phyloP scores from a whole-genome alignment of 2,329 filamentous ascomycete species.

The Apiospora sp. region DNA sequence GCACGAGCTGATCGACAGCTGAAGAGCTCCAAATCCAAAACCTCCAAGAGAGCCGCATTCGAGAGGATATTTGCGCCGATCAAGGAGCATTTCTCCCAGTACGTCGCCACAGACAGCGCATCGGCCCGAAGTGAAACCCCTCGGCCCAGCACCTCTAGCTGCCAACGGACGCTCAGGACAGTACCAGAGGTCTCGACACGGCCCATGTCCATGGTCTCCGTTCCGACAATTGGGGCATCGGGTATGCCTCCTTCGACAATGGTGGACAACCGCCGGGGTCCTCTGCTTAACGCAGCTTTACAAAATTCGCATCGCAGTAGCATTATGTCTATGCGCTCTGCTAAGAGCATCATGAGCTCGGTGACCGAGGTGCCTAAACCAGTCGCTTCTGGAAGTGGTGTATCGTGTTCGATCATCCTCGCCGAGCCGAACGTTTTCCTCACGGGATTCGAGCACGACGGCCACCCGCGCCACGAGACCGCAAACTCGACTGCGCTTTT shows the following conservation, averaged over 20 bases:
- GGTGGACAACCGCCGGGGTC: conserved; percentile 41
- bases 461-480: conserved; percentile 60
- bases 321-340: conserved; percentile 58
- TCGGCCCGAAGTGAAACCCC: conserved; percentile 27
- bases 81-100: conserved; percentile 38
- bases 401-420: conserved; percentile 76
- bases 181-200: conserved; percentile 23
- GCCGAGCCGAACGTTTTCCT: conserved; percentile 84
- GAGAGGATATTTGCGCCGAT: conserved; percentile 44
- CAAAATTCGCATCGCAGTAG: conserved; percentile 54
- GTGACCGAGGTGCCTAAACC: conserved; percentile 73
- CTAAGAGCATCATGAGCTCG: conserved; percentile 60
- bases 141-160: conserved; percentile 28
- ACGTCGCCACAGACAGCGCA: conserved; percentile 32
- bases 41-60: conserved; percentile 42
- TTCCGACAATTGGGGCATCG: conserved; percentile 34
- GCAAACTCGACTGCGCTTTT: conserved; percentile 79
- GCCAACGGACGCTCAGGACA: not conserved
- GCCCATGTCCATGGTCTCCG: conserved; percentile 38
- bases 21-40: not conserved
- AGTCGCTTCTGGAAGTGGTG: conserved; percentile 78
- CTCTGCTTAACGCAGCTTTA: conserved; percentile 35
- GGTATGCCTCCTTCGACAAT: conserved; percentile 37
- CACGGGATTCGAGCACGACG: conserved; percentile 78
- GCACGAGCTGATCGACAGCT: conserved; percentile 33